phyloP scores from a whole-genome alignment of 495 filamentous ascomycete genomes.

The Penicillium ochrochloron region DNA sequence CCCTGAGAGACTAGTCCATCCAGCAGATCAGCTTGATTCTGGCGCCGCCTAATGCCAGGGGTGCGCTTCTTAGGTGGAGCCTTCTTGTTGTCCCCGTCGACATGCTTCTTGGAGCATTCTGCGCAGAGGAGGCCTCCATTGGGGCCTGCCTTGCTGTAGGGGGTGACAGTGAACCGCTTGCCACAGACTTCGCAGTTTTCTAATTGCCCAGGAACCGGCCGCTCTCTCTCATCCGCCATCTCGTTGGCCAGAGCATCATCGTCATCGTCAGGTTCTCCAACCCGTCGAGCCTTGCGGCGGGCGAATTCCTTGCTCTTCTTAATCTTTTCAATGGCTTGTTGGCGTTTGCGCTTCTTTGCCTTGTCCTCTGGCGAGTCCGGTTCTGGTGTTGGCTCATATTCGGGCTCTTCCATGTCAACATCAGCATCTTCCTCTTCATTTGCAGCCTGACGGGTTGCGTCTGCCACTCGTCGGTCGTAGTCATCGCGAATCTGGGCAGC shows the following conservation, averaged over 20 bases:
- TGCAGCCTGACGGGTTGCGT: slow-evolving; percentile 46
- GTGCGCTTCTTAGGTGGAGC: slow-evolving; percentile 63
- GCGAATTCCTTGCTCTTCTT: slow-evolving; percentile 77
- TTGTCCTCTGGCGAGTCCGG: slow-evolving; percentile 54
- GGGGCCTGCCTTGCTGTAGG: slow-evolving; percentile 83
- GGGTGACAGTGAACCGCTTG: slow-evolving; percentile 91
- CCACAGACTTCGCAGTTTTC: slow-evolving; percentile 85
- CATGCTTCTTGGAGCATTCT: slow-evolving; percentile 80
- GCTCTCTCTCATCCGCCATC: slow-evolving; percentile 63
- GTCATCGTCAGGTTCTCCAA: slow-evolving; percentile 53
- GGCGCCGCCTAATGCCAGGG: slow-evolving; percentile 59
- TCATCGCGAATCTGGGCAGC: slow-evolving; percentile 74
- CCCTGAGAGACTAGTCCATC: slow-evolving; percentile 73
- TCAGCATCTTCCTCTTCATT: slow-evolving; percentile 24
- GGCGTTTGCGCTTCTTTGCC: slow-evolving; percentile 62
- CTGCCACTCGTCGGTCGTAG: slow-evolving; percentile 54
- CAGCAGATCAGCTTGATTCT: slow-evolving; percentile 76
- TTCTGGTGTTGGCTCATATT: slow-evolving; percentile 31
- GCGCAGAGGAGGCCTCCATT: slow-evolving; percentile 82
- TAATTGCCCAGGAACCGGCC: slow-evolving; percentile 80
- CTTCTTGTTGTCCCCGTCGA: slow-evolving; percentile 65
- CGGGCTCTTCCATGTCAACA: slow-evolving; percentile 34
- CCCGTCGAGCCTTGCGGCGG: slow-evolving; percentile 56
- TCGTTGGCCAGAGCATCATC: slow-evolving; percentile 55
- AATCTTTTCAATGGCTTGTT: slow-evolving; percentile 71